phyloP scores from a whole-genome alignment of 768 basidiomycete species.

The Botryobasidium botryosum region DNA sequence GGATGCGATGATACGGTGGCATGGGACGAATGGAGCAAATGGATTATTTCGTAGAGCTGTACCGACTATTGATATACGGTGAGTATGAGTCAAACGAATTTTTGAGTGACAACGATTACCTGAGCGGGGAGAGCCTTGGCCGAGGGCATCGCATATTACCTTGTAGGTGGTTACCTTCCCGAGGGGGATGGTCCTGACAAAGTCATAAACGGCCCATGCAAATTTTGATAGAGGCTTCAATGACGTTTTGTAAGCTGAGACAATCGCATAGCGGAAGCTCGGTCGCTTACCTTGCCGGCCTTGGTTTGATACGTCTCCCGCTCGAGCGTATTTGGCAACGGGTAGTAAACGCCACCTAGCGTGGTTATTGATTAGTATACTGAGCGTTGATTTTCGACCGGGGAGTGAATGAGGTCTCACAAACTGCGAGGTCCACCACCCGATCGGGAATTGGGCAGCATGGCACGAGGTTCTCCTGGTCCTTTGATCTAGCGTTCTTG shows the following conservation, averaged over 20 bases:
- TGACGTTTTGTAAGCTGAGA: neutral
- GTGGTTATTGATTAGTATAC: too few relatives aligned
- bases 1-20: conserved; percentile 52
- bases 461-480: too few relatives aligned
- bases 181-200: conserved; percentile 28
- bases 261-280: neutral
- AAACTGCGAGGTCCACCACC: too few relatives aligned
- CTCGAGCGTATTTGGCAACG: neutral
- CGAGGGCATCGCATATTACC: conserved; percentile 22
- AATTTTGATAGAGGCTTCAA: conserved; percentile 32
- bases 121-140: conserved; percentile 43
- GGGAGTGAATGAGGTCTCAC: too few relatives aligned
- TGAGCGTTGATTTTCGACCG: too few relatives aligned
- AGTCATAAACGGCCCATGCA: conserved; percentile 48
- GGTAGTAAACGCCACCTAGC: too few relatives aligned
- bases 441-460: too few relatives aligned
- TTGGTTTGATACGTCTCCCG: conserved; percentile 16
- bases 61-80: conserved; percentile 30
- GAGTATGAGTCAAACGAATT: neutral
- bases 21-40: conserved; percentile 49
- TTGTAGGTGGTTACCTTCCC: conserved; percentile 44
- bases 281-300: conserved; percentile 17
- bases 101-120: conserved; percentile 21
- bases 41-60: conserved; percentile 46
- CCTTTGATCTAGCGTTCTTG: too few relatives aligned